Conservation (phyloP, 192 early-diverging fungal species). For the Pilaira anomala region DNA sequence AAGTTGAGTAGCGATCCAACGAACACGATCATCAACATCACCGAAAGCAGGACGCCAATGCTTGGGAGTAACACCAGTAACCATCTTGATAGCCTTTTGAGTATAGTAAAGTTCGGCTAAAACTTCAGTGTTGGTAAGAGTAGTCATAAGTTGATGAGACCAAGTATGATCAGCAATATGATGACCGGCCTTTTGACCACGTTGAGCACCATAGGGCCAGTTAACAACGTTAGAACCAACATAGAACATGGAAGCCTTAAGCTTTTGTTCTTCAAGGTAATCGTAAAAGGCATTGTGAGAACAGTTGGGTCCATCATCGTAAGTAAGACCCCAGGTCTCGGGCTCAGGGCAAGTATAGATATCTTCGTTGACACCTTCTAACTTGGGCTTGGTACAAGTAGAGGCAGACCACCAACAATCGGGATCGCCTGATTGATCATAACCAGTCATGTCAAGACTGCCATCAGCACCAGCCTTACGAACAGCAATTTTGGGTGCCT, state of each 20-base stretch:
- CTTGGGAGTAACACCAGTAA: slow-evolving; percentile 45
- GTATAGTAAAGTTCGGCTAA: slow-evolving; percentile 58
- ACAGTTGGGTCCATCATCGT: slow-evolving; percentile 55
- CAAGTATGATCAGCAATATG: slow-evolving; percentile 64
- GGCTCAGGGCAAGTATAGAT: slow-evolving; percentile 36
- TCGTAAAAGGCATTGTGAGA: slow-evolving; percentile 43
- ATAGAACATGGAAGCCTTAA: slow-evolving; percentile 42
- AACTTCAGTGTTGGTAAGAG: slow-evolving; percentile 42
- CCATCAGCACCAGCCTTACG: slow-evolving; percentile 19
- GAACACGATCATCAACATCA: slow-evolving; percentile 53
- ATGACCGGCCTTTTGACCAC: slow-evolving; percentile 50
- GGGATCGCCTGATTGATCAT: slow-evolving; percentile 16
- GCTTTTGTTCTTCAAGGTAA: slow-evolving; percentile 41
- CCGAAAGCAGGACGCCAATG: slow-evolving; percentile 52
- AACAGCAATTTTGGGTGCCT: slow-evolving; percentile 36
- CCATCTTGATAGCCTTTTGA: slow-evolving; percentile 50
- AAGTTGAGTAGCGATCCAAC: slow-evolving; percentile 47
- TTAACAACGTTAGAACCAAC: slow-evolving; percentile 40
- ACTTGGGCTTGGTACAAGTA: slow-evolving; percentile 29
- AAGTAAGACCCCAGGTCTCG: slow-evolving; percentile 51
- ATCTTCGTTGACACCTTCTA: slow-evolving; percentile 20
- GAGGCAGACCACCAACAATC: slow-evolving; percentile 48
- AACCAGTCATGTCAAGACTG: slow-evolving; percentile 29
- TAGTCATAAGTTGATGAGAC: slow-evolving; percentile 53
- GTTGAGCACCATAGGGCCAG: slow-evolving; percentile 37